phyloP scores from a whole-genome alignment of 2,329 filamentous ascomycete genomes.

The Thermomyces lanuginosus region DNA sequence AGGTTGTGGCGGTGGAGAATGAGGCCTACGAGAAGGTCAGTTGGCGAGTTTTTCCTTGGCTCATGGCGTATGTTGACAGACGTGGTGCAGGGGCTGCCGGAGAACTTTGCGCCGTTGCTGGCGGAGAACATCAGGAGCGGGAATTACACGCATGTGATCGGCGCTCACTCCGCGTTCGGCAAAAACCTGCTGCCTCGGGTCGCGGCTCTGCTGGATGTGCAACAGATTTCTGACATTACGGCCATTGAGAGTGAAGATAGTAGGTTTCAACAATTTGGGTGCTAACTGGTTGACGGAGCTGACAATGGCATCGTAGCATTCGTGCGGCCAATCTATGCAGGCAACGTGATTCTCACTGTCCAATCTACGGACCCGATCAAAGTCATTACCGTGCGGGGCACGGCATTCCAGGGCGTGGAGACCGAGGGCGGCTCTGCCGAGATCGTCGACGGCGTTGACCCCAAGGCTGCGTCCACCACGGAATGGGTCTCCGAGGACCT shows the following conservation, averaged over 20 bases:
- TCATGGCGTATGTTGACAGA: not conserved
- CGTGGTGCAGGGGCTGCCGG: conserved; percentile 63
- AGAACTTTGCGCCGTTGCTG: conserved; percentile 85
- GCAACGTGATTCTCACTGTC: conserved; percentile 91
- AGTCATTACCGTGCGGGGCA: conserved; percentile 81
- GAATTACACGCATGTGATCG: conserved; percentile 80
- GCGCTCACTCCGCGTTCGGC: conserved; percentile 84
- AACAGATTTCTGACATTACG: conserved; percentile 88
- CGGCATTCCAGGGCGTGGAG: conserved; percentile 66
- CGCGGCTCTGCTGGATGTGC: conserved; percentile 75
- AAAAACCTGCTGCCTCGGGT: conserved; percentile 88
- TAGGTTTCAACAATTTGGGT: conserved; percentile 30
- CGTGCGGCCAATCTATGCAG: conserved; percentile 90
- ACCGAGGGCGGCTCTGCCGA: conserved; percentile 56
- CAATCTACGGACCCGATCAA: conserved; percentile 77
- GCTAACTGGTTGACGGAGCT: conserved; percentile 7
- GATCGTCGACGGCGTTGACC: conserved; percentile 68
- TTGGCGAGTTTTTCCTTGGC: not conserved
- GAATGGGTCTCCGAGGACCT: conserved; percentile 94
- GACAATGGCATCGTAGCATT: conserved; percentile 42
- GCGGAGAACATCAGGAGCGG: conserved; percentile 96
- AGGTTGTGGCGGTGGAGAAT: conserved; percentile 79
- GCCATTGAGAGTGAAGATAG: conserved; percentile 74
- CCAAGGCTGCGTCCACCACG: conserved; percentile 54
- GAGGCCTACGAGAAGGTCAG: conserved; percentile 75